Conservation (phyloP, 2,329 filamentous ascomycete genomes). For the Diplodia mutila region DNA sequence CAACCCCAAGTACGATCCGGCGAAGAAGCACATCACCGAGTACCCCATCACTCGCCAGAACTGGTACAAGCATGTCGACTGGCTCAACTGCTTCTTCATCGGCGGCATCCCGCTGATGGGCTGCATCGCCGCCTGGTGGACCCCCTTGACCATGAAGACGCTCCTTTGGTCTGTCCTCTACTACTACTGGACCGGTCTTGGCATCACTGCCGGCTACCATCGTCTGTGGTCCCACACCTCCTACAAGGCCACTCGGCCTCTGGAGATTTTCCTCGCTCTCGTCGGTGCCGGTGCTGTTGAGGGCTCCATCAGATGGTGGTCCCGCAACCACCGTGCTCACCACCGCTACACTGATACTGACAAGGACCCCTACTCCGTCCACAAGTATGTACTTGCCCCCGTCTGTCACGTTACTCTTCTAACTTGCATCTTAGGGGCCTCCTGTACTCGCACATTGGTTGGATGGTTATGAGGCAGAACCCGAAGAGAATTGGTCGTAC, state of each 20-base stretch:
- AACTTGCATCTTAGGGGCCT: constrained; percentile 38
- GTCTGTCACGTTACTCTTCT: constrained; percentile 9
- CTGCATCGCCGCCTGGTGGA: constrained; percentile 76
- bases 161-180: constrained; percentile 74
- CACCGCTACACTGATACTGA: constrained; percentile 58
- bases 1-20: constrained; percentile 58
- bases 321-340: constrained; percentile 55
- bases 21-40: constrained; percentile 83
- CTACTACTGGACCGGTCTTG: constrained; percentile 83
- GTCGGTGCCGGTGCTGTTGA: constrained; percentile 55
- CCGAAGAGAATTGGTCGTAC: constrained; percentile 57
- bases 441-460: constrained; percentile 56
- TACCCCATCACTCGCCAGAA: constrained; percentile 78
- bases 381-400: constrained; percentile 39
- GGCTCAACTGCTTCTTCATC: constrained; percentile 86
- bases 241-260: constrained; percentile 49
- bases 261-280: constrained; percentile 54
- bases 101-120: constrained; percentile 76
- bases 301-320: constrained; percentile 57
- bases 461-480: constrained; percentile 61
- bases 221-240: constrained; percentile 70
- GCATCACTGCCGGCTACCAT: constrained; percentile 64
- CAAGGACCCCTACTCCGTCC: constrained; percentile 58
- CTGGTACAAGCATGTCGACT: constrained; percentile 93
- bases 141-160: constrained; percentile 74